Conservation (phyloP, 1,284 basidiomycete species). For the Tausonia pullulans region DNA sequence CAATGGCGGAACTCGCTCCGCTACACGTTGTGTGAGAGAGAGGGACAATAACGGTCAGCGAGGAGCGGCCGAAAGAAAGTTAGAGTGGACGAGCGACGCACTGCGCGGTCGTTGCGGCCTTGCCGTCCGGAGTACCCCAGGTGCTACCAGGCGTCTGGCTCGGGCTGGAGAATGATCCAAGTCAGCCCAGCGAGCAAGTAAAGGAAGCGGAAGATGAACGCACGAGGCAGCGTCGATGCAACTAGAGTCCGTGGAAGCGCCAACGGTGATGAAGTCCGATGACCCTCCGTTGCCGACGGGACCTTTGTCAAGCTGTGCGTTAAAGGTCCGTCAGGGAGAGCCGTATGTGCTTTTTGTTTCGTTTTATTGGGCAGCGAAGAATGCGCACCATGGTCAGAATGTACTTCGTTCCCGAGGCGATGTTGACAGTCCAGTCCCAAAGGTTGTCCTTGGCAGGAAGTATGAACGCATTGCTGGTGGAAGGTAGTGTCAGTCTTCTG, state of each 20-base stretch:
- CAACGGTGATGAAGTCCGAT: conserved; percentile 1
- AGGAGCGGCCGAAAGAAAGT: background rate
- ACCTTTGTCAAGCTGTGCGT: conserved; percentile 6
- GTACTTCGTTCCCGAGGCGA: background rate
- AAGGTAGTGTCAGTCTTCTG: background rate
- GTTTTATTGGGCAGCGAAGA: too few relatives aligned
- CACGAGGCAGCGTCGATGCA: conserved; percentile 12
- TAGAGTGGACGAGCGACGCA: background rate
- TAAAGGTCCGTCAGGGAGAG: background rate
- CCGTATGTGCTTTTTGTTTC: too few relatives aligned
- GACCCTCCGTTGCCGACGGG: conserved; percentile 8
- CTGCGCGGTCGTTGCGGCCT: conserved; percentile 12
- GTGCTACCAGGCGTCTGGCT: conserved; percentile 10
- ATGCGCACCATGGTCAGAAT: background rate
- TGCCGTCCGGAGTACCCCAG: conserved; percentile 14
- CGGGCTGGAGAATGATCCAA: background rate
- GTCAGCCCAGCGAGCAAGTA: background rate
- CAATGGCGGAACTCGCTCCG: background rate
- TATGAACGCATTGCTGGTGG: conserved; percentile 3
- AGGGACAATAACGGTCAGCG: background rate
- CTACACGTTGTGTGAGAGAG: background rate
- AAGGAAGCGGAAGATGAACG: background rate
- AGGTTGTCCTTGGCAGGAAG: background rate
- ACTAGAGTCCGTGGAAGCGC: background rate
- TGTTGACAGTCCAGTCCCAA: conserved; percentile 9